These are phyloP conservation scores for Rhizophagus sp. DNA, from an alignment of 192 early-diverging fungal species.

Conservation along the genomic window DNA sequence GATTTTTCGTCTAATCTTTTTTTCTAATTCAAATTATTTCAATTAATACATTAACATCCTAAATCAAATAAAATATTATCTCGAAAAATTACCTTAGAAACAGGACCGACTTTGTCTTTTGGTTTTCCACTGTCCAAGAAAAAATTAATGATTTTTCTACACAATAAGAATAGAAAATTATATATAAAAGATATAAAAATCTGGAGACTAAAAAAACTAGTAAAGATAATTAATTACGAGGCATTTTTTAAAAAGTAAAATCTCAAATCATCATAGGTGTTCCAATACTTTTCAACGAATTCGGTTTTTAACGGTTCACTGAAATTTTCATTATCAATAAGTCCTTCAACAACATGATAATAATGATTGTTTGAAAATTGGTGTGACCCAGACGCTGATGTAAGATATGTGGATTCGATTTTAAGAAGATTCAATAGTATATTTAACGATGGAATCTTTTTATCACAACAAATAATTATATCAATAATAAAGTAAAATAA, in stretches of 20 bases:
- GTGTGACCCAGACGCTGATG: constrained; percentile 40
- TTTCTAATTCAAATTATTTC: constrained; percentile 32
- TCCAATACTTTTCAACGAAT: constrained; percentile 71
- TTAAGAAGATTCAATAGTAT: constrained; percentile 71
- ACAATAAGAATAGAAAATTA: neutral
- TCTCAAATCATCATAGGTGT: constrained; percentile 83
- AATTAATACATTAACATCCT: neutral
- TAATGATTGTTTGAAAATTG: constrained; percentile 76
- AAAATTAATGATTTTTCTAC: constrained; percentile 24
- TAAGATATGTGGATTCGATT: constrained; percentile 55
- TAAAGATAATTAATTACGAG: constrained; percentile 32
- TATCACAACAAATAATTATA: neutral
- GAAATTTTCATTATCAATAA: constrained; percentile 60
- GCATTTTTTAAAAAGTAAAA: constrained; percentile 79
- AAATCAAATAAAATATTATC: neutral
- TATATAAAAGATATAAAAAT: neutral
- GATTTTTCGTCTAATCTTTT: constrained; percentile 32
- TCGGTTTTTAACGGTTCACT: constrained; percentile 62
- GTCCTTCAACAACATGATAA: constrained; percentile 50
- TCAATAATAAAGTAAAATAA: neutral
- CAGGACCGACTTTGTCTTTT: constrained; percentile 19
- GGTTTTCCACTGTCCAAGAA: neutral
- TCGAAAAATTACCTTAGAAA: constrained; percentile 23
- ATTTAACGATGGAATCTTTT: constrained; percentile 66
- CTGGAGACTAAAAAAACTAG: neutral